phyloP scores from a whole-genome alignment of 208 protist species.

The Leishmania aethiopica region DNA sequence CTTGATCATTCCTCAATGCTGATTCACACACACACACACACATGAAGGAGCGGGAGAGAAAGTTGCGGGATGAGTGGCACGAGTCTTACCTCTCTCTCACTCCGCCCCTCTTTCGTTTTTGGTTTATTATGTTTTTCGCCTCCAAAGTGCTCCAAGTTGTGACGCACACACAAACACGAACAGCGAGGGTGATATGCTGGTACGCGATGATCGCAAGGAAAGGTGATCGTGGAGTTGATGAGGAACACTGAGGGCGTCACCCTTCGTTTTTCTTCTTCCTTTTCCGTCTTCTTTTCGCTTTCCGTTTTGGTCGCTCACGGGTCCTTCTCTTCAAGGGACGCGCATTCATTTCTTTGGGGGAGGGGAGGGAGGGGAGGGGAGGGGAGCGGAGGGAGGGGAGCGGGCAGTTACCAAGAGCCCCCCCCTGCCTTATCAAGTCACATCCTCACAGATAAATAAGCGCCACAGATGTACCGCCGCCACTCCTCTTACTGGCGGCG shows the following conservation, averaged over 20 bases:
- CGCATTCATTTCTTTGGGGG: background rate
- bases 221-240: background rate
- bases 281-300: background rate
- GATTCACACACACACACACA: background rate
- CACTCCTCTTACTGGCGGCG: background rate
- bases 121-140: background rate
- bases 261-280: background rate
- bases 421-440: background rate
- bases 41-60: background rate
- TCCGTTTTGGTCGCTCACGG: background rate
- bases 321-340: background rate
- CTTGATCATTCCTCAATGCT: background rate
- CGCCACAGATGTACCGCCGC: background rate
- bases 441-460: background rate
- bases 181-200: background rate
- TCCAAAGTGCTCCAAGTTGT: background rate
- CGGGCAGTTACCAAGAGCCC: no score
- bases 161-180: background rate
- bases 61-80: background rate
- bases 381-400: no score
- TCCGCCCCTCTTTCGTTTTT: no score
- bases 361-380: no score
- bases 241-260: background rate
- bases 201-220: background rate
- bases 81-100: background rate